Conservation (phyloP, 768 basidiomycete genomes). For the Leccinum disarticulatum region DNA sequence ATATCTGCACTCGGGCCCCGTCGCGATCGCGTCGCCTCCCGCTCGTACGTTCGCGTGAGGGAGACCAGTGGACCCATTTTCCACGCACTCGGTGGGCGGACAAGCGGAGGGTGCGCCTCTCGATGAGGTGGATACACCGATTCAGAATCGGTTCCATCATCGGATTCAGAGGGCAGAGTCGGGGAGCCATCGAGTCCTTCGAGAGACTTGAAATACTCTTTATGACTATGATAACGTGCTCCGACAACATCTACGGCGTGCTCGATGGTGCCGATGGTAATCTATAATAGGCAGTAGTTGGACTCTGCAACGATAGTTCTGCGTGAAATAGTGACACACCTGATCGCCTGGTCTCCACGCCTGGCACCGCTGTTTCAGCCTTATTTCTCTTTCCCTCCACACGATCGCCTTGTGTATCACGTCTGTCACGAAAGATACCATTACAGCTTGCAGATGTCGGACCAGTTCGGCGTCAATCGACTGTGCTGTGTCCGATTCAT, state of each 20-base stretch:
- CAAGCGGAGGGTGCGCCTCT: conserved; percentile 36
- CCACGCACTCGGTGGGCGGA: conserved; percentile 31
- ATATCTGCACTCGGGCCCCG: conserved; percentile 19
- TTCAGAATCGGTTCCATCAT: neutral
- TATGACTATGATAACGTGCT: conserved; percentile 36
- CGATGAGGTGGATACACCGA: conserved; percentile 24
- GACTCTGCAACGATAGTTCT: neutral
- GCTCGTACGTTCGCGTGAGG: conserved; percentile 26
- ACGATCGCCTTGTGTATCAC: conserved; percentile 52
- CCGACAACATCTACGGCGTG: conserved; percentile 53
- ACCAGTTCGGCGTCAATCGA: conserved; percentile 53
- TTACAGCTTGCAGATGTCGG: conserved; percentile 42
- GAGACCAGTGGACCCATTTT: conserved; percentile 10
- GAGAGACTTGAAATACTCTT: conserved; percentile 41
- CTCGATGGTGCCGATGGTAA: conserved; percentile 43
- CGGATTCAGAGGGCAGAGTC: neutral
- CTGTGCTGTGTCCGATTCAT: conserved; percentile 20
- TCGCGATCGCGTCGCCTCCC: conserved; percentile 18
- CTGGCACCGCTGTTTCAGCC: conserved; percentile 56
- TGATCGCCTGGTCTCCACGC: conserved; percentile 54
- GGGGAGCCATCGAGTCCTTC: conserved; percentile 14
- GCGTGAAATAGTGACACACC: conserved; percentile 27
- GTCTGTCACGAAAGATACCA: conserved; percentile 52
- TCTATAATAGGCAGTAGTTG: conserved; percentile 32
- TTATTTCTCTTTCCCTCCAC: conserved; percentile 56